These are phyloP conservation scores for Leucocoprinus leucothites DNA, from an alignment of 768 basidiomycete genomes.

Conservation along the genomic window DNA sequence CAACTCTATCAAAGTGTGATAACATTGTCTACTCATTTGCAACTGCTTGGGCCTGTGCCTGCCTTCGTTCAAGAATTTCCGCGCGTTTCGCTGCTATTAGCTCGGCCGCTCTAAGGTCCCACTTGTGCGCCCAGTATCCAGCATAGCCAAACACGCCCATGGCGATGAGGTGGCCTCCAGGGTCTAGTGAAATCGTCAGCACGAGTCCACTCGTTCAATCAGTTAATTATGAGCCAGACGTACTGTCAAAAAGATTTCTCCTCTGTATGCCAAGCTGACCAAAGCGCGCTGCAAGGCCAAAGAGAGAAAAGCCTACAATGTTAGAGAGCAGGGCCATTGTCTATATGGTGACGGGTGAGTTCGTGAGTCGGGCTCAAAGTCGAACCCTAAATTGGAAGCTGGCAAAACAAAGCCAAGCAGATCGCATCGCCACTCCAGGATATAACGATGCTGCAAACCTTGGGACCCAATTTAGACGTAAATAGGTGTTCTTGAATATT, in stretches of 20 bases:
- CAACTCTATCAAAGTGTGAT: no score
- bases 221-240: constrained; percentile 28
- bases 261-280: constrained; percentile 87
- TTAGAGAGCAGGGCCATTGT: constrained; percentile 67
- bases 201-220: constrained; percentile 5
- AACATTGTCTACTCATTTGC: no score
- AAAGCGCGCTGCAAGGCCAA: constrained; percentile 80
- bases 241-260: constrained; percentile 77
- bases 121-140: constrained; percentile 73
- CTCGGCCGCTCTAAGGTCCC: constrained; percentile 60
- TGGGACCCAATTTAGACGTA: not conserved
- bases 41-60: constrained; percentile 28
- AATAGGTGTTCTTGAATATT: not conserved
- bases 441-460: constrained; percentile 10
- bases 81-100: constrained; percentile 62
- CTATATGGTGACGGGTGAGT: constrained; percentile 13
- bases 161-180: constrained; percentile 64
- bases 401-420: constrained; percentile 27
- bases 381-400: not conserved
- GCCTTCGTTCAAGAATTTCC: constrained; percentile 52
- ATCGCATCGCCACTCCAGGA: constrained; percentile 34
- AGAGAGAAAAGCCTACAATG: constrained; percentile 73
- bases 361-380: constrained; percentile 14
- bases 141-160: constrained; percentile 68
- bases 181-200: constrained; percentile 45